Evolutionary conservation across 73 alveolate genomes (phyloP), one percentile per base, ranked within the genome.

Genomic region (Uronychia setigera): DNA sequence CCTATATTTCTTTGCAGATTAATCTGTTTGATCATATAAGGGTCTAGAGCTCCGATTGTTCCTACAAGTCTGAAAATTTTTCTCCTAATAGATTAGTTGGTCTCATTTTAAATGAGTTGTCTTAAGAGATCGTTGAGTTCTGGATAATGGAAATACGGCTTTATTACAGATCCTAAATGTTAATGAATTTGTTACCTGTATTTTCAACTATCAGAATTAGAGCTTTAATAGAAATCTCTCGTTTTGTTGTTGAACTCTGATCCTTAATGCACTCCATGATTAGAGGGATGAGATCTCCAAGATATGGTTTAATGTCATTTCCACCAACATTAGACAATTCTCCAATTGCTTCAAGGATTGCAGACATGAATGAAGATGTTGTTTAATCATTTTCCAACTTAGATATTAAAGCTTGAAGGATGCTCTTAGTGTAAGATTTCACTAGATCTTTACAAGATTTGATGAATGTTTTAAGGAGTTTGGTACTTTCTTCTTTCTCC

Each of bases 41-140:
- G 96, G 76, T 94, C 98, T 0, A 94, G 93, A 11, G 98, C 98
- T 26, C 98, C 98, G 0, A 91, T 84, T 1, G 95, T 91, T 31
- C 98, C 98, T 0, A 94, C 60, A 29, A 92, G 87, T 57, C 82
- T 93, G 77, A 80, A 89, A 5, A 91, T 91, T 0, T 59, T 77
- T 67, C 80, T 90, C 78, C 94, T 85, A 46, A 86, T 90, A n/a
- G 85, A 82, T 5, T 78, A 33, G 1, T 82, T 80, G 27, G 90
- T 78, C 74, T 93, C 97, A 35, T 93, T 93, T 77, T 90, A 74
- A 19, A 90, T 87, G 33, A 93, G 78, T 25, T 85, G 76, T 33
- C 91, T 81, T 0, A 93, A 46, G 9, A 85, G 58, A 26, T 78
- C 82, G 9, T 88, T 67, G 26, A 90, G 67, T 32, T 92, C 92